These are phyloP conservation scores for Cordyceps javanica DNA, from an alignment of 2,329 filamentous ascomycete species.

Conservation along the genomic window DNA sequence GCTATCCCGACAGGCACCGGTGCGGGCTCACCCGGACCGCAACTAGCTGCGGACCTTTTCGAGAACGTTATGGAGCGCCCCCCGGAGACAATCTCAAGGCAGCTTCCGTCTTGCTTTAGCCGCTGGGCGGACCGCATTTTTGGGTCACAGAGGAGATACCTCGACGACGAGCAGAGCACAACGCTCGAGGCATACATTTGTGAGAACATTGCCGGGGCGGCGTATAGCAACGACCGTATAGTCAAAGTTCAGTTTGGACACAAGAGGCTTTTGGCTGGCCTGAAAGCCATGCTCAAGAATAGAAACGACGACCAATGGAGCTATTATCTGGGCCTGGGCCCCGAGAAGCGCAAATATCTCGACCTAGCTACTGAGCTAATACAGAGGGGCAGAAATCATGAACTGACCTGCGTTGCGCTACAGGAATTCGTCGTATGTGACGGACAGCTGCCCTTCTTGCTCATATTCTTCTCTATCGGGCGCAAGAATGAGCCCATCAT, in stretches of 20 bases:
- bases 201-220: neutral
- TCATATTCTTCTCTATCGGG: neutral
- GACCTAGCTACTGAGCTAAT: neutral
- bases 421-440: too few species aligned
- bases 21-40: too few species aligned
- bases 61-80: too few species aligned
- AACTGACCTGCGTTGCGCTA: neutral
- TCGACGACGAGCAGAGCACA: neutral
- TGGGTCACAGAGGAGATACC: neutral
- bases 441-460: neutral
- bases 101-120: neutral
- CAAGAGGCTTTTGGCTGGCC: neutral
- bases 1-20: too few species aligned
- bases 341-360: neutral
- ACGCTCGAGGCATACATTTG: neutral
- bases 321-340: neutral
- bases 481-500: neutral
- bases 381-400: neutral
- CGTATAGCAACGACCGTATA: too few species aligned
- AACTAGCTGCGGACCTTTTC: too few species aligned
- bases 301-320: neutral
- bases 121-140: neutral
- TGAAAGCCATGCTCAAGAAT: neutral
- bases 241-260: neutral
- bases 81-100: too few species aligned